A percentile compares a stretch with the other conserved stretches of the same genome.
These are phyloP conservation scores for Ganoderma boninense DNA, from an alignment of 1,284 basidiomycete genomes.

Conservation along the genomic window DNA sequence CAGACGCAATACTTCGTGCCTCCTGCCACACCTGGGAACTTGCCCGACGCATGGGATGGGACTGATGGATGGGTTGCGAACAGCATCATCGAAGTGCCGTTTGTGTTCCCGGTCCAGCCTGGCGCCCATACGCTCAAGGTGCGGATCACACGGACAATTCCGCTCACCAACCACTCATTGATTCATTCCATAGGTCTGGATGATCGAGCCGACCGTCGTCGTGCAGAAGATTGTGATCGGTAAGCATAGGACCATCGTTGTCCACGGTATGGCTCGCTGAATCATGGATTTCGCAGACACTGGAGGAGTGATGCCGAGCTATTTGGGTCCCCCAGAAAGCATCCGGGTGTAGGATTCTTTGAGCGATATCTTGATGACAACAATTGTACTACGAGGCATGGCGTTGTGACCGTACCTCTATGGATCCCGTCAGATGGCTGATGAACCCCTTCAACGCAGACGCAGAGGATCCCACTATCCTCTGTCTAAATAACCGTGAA, in stretches of 20 bases:
- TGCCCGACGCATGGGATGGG: slow-evolving; percentile 60
- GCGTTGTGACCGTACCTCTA: background rate
- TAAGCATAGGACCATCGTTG: slow-evolving; percentile 38
- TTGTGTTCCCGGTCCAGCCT: slow-evolving; percentile 49
- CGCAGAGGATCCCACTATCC: slow-evolving; percentile 19
- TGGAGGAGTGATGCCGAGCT: slow-evolving; percentile 61
- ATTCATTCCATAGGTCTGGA: slow-evolving; percentile 52
- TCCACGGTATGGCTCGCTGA: background rate
- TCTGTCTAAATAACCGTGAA: slow-evolving; percentile 16
- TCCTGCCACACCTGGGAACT: slow-evolving; percentile 53
- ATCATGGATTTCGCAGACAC: slow-evolving; percentile 49
- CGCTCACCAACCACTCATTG: slow-evolving; percentile 1
- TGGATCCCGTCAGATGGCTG: background rate
- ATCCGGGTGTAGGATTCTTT: slow-evolving; percentile 36
- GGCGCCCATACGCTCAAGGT: slow-evolving; percentile 69
- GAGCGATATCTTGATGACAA: background rate
- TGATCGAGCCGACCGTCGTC: slow-evolving; percentile 68
- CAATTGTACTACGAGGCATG: background rate
- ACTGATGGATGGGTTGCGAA: slow-evolving; percentile 64
- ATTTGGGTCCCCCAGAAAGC: slow-evolving; percentile 71
- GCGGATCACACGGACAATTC: slow-evolving; percentile 4
- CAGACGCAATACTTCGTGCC: slow-evolving; percentile 63
- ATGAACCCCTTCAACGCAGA: slow-evolving; percentile 22
- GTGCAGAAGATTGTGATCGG: slow-evolving; percentile 70
- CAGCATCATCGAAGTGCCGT: slow-evolving; percentile 46